Percentiles rank a stretch among this genome's conserved stretches.
Conservation (phyloP, 148 eudicot species). For the Amaranthus cruentus region DNA sequence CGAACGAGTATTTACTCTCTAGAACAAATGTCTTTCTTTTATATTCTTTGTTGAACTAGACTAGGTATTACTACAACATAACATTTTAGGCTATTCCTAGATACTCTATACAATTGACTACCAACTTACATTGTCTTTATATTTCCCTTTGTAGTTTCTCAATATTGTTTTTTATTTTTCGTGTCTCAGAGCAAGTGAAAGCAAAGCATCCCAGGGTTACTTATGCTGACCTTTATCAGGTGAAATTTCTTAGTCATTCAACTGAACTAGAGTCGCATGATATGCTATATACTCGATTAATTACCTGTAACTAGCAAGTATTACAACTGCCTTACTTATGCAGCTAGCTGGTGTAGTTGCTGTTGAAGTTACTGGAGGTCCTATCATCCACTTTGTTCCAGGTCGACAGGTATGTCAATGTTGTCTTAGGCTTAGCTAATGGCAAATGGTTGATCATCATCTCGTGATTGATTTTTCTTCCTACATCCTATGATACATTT, state of each 20-base stretch:
- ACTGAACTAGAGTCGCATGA: background rate
- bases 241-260: background rate
- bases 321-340: background rate
- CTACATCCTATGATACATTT: too few species aligned
- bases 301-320: too few species aligned
- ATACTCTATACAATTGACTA: too few species aligned
- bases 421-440: too few species aligned
- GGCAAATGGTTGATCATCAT: background rate
- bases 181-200: slow-evolving; percentile 64
- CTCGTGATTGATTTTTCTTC: background rate
- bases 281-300: too few species aligned
- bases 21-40: too few species aligned
- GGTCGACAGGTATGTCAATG: slow-evolving; percentile 54
- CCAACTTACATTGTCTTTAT: too few species aligned
- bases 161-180: background rate
- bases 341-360: slow-evolving; percentile 94
- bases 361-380: slow-evolving; percentile 85
- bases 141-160: too few species aligned
- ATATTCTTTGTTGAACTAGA: too few species aligned
- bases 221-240: slow-evolving; percentile 93
- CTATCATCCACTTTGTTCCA: slow-evolving; percentile 54
- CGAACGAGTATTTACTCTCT: too few species aligned
- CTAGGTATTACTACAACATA: too few species aligned
- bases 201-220: slow-evolving; percentile 52
- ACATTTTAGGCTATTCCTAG: too few species aligned